Percentiles rank a stretch among this genome's conserved stretches.
Conservation (phyloP, 805 yeast species). For the Lipomyces yamanashiensis region DNA sequence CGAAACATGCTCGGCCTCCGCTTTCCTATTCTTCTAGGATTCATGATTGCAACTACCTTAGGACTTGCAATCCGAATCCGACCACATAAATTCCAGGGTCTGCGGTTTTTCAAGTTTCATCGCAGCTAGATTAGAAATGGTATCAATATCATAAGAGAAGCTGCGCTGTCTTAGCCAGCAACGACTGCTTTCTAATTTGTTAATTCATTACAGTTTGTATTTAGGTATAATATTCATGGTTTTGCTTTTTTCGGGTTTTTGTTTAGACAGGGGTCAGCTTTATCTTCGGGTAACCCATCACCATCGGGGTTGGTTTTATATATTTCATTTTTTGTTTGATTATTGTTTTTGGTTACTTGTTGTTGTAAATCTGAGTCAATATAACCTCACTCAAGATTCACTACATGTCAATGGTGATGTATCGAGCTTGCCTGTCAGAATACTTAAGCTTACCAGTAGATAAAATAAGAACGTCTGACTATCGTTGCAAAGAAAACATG, state of each 20-base stretch:
- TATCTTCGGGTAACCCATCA: not conserved
- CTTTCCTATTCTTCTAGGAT: conserved; percentile 14
- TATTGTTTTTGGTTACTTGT: not conserved
- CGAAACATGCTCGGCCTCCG: conserved; percentile 20
- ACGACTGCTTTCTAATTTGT: too few relatives aligned
- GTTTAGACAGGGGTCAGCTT: not conserved
- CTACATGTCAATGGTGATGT: too few relatives aligned
- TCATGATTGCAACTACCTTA: conserved; percentile 16
- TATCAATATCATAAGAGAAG: not conserved
- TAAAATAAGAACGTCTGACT: too few relatives aligned
- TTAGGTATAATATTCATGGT: not conserved
- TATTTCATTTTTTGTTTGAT: not conserved
- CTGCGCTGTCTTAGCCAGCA: too few relatives aligned
- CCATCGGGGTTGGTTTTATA: not conserved
- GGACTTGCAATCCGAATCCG: conserved; percentile 32
- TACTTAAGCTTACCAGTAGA: too few relatives aligned
- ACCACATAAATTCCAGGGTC: conserved; percentile 29
- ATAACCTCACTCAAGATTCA: too few relatives aligned
- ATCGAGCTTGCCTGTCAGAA: too few relatives aligned
- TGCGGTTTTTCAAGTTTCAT: conserved; percentile 11
- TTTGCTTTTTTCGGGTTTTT: not conserved
- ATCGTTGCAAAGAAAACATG: too few relatives aligned
- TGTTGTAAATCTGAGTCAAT: too few relatives aligned
- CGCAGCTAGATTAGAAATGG: conserved; percentile 1
- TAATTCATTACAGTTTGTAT: not conserved